Evolutionary conservation across 345 rosid species (phyloP), one percentile per base, ranked within the genome.

Genomic region (Nasturtium officinale): DNA sequence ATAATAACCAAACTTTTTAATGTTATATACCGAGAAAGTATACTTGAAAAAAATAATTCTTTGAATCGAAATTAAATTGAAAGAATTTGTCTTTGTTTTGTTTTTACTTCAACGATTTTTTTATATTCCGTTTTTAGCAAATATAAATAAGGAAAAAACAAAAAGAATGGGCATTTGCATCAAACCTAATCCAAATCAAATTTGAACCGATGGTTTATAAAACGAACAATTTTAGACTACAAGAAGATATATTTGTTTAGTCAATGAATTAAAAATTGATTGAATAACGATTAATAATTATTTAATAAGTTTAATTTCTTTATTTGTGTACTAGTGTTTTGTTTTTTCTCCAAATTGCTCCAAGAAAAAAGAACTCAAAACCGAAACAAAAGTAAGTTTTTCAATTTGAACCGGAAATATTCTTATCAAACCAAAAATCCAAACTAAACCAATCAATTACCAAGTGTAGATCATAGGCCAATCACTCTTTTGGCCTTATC

Each of bases 401-500:
- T 15, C 38, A 55, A 16, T 16, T 30, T 21, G 21, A 21, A 21
- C 28, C 16, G 28, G 30, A 9, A 29, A 30, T 5, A 30, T 33
- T 33, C n/a, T 51, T 35, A 4, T 66, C 21, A 53, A 46, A 28
- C 63, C 63, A 10, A 7, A 58, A 58, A 71, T 37, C 21, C 0
- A 28, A 0, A 40, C 1, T 21, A 61, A 72, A 62, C 63, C 76
- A 37, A 48, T 35, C 60, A 51, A 51, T 3, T 0, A 16, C 50
- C 35, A 38, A 53, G 38, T 16, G 6, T 23, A 25, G 37, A 67
- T 52, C 9, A 23, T 4, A 56, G 65, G 33, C 72, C 72, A 73
- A 56, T 73, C 72, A 72, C 56, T 12, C 1, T 73, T 73, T 67
- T 67, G 78, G 71, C 75, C 79, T 76, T 76, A 76, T 76, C 75